These are phyloP conservation scores for Casaregolazyma lundiana DNA, from an alignment of 1,139 yeast species.

Conservation along the genomic window DNA sequence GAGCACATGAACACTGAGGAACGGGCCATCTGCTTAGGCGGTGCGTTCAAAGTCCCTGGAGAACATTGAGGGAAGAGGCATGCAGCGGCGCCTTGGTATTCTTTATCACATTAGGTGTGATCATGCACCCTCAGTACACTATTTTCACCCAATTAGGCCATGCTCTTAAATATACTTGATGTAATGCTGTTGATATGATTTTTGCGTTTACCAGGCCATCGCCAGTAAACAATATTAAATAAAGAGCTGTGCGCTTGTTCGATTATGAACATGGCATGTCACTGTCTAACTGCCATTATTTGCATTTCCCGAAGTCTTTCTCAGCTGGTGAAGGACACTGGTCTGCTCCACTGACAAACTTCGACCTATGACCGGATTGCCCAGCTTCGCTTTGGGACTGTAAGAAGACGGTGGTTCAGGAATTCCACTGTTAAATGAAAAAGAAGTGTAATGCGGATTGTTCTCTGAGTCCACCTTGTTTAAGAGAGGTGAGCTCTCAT, in stretches of 20 bases:
- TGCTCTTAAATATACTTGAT: background rate
- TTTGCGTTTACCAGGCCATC: background rate
- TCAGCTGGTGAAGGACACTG: constrained; percentile 43
- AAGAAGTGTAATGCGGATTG: constrained; percentile 26
- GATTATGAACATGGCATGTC: too few species aligned
- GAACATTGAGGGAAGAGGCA: constrained; percentile 8
- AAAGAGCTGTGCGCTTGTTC: background rate
- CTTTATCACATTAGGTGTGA: too few species aligned
- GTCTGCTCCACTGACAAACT: constrained; percentile 47
- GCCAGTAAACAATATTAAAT: background rate
- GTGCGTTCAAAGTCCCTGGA: constrained; percentile 65
- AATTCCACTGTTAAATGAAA: constrained; percentile 21
- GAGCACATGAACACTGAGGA: constrained; percentile 80
- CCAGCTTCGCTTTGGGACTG: constrained; percentile 11
- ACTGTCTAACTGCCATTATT: background rate
- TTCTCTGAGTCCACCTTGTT: constrained; percentile 6
- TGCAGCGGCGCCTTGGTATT: too few species aligned
- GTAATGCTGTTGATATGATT: background rate
- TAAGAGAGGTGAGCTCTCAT: constrained; percentile 9
- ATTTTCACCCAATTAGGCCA: too few species aligned
- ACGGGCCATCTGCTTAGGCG: constrained; percentile 72
- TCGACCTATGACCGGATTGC: constrained; percentile 24
- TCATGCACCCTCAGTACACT: too few species aligned
- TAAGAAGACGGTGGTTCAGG: constrained; percentile 26
- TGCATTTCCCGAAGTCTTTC: constrained; percentile 12